A percentile compares a stretch with the other conserved stretches of the same genome.
These are phyloP conservation scores for Calvatia gigantea DNA, from an alignment of 768 basidiomycete species.

Conservation along the genomic window DNA sequence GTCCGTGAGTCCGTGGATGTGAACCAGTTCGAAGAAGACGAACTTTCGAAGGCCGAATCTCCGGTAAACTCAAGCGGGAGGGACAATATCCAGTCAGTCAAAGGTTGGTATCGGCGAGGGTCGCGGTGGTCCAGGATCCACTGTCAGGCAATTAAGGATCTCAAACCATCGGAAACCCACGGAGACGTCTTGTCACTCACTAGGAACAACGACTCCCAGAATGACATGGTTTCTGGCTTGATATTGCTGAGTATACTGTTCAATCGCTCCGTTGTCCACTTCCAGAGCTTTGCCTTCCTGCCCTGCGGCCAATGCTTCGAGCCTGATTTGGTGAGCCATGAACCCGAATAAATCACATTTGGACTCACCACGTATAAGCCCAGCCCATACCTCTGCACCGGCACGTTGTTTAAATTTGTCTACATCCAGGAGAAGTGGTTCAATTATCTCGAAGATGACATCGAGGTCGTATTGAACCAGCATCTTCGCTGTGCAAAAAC, in stretches of 20 bases:
- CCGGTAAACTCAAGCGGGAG: slow-evolving; percentile 79
- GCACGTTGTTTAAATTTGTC: slow-evolving; percentile 88
- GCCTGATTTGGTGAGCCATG: slow-evolving; percentile 35
- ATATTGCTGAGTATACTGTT: slow-evolving; percentile 67
- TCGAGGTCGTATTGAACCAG: slow-evolving; percentile 53
- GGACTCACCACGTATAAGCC: slow-evolving; percentile 65
- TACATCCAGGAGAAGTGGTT: slow-evolving; percentile 56
- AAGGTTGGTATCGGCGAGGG: slow-evolving; percentile 68
- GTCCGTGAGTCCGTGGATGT: not conserved
- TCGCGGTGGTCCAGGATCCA: slow-evolving; percentile 64
- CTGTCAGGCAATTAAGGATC: slow-evolving; percentile 25
- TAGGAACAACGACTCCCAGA: slow-evolving; percentile 70
- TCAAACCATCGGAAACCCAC: not conserved
- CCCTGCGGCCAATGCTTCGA: slow-evolving; percentile 79
- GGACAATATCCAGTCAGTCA: slow-evolving; percentile 75
- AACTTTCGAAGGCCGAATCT: slow-evolving; percentile 86
- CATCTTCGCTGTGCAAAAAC: slow-evolving; percentile 52
- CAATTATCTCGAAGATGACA: slow-evolving; percentile 49
- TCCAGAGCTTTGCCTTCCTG: slow-evolving; percentile 57
- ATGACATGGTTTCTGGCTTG: slow-evolving; percentile 78
- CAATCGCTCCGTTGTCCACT: slow-evolving; percentile 63
- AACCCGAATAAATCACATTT: not conserved
- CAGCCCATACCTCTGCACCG: slow-evolving; percentile 61
- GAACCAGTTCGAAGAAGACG: slow-evolving; percentile 1
- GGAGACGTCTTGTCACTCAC: slow-evolving; percentile 29